Percentiles rank a stretch among this genome's conserved stretches.
Conservation (phyloP, 176 grass and related monocot species). For the Thinopyrum elongatum region DNA sequence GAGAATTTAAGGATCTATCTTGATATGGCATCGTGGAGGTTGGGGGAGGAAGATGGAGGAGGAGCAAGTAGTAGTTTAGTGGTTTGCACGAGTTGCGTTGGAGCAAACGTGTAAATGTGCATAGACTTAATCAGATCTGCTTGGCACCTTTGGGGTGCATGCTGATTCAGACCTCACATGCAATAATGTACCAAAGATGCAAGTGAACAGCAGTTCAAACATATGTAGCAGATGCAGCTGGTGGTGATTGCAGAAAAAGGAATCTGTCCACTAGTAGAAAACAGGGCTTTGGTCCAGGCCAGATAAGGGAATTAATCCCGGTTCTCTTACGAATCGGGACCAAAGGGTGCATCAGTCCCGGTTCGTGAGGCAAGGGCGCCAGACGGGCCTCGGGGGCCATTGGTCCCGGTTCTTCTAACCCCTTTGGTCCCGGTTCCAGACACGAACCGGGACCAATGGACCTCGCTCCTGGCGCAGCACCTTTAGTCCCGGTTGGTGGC, state of each 20-base stretch:
- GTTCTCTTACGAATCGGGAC: too few relatives aligned
- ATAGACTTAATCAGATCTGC: conserved; percentile 37
- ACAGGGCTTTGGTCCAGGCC: too few relatives aligned
- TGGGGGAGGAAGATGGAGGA: neutral
- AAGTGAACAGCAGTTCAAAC: conserved; percentile 29
- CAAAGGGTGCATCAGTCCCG: too few relatives aligned
- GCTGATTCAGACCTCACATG: conserved; percentile 48
- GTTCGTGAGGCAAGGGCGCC: too few relatives aligned
- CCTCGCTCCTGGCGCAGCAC: too few relatives aligned
- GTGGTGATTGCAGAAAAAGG: conserved; percentile 9
- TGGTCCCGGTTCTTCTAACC: too few relatives aligned
- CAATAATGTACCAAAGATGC: neutral
- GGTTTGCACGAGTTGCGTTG: conserved; percentile 45
- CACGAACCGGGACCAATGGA: too few relatives aligned
- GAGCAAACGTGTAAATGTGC: conserved; percentile 35
- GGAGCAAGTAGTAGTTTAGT: conserved; percentile 40
- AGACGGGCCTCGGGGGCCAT: too few relatives aligned
- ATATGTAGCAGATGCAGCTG: conserved; percentile 25
- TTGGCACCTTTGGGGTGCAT: conserved; percentile 29
- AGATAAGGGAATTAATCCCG: too few relatives aligned
- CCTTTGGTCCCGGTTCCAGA: too few relatives aligned
- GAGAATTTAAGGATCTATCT: conserved; percentile 38
- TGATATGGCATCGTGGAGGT: conserved; percentile 26
- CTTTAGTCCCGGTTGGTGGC: too few relatives aligned
- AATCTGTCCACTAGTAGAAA: too few relatives aligned